A percentile compares a stretch with the other conserved stretches of the same genome.
Conservation (phyloP, 163 green algal species). For the Volvox carteri region DNA sequence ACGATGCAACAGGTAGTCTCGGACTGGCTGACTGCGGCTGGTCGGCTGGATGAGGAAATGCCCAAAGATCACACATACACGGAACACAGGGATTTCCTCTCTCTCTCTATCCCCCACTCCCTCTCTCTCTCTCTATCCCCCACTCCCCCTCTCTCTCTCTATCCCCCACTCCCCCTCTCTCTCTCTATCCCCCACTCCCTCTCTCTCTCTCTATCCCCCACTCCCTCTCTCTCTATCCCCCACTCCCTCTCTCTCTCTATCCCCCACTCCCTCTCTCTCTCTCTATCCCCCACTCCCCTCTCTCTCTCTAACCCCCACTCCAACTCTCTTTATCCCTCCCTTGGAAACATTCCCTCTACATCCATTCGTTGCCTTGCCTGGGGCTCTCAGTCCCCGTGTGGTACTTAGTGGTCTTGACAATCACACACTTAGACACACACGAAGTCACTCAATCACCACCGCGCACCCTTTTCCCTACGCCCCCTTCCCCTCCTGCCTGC, state of each 20-base stretch:
- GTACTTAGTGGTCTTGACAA: no score
- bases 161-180: not conserved
- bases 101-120: no score
- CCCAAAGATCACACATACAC: no score
- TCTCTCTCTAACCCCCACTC: not conserved
- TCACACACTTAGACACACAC: no score
- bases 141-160: not conserved
- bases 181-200: not conserved
- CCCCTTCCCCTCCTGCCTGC: not conserved
- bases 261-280: not conserved
- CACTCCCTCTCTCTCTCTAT: not conserved
- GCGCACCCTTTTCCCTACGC: no score
- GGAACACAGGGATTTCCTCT: no score
- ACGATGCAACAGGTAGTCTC: not conserved
- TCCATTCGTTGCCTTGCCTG: no score
- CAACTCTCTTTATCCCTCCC: not conserved
- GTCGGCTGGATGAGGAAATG: no score
- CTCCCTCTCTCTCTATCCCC: not conserved
- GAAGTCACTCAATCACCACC: no score
- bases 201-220: not conserved
- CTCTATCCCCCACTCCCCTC: not conserved
- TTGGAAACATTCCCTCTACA: not conserved
- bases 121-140: no score
- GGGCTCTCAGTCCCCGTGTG: no score
- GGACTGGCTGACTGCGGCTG: no score